Evolutionary conservation across 1,139 yeast genomes (phyloP), one percentile per base, ranked within the genome.

Genomic region (Arxiozyma slooffiae): DNA sequence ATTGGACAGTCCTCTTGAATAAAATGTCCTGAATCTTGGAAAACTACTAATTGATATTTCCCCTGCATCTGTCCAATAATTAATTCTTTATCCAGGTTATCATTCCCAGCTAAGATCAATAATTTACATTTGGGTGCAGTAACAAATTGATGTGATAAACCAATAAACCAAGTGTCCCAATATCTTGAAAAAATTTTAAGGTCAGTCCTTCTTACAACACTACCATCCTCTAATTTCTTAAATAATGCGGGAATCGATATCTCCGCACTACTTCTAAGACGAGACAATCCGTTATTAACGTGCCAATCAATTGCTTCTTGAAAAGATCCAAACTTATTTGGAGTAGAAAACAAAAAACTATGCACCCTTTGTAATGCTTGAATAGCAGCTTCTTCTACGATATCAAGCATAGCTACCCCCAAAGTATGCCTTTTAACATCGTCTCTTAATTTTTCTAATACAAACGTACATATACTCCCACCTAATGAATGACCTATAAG

Each of bases 41-140:
- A 84, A 4, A 89, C 95, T 17, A 87, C 81, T 46, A 92, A 74
- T 67, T 92, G 98, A 66, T 85, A 92, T 63, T 86, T 88, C 0
- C 95, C 94, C 68, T 90, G 97, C 98, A 92, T 92, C 68, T 94
- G 98, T 0, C 97, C 98, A 51, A 92, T 82, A 65, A 89, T 88
- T 42, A 92, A 71, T 44, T 78, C 78, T 55, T 84, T 88, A 67
- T 94, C 98, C 30, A 94, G 72, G 9, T 87, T 80, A 61, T 92
- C 97, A 52, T 90, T 86, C 4, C 96, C 95, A 0, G 97, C 95
- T n/a, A 92, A 69, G 1, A 92, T 75, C 45, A 92, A 73, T 50
- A 92, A 61, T 60, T 88, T 84, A 1, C 92, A 81, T 0, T 85
- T 76, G 1, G 77, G 74, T 2, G 76, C 68, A 6, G 61, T 49